These are phyloP conservation scores for Boletus speciosus DNA, from an alignment of 768 basidiomycete species.

Conservation along the genomic window DNA sequence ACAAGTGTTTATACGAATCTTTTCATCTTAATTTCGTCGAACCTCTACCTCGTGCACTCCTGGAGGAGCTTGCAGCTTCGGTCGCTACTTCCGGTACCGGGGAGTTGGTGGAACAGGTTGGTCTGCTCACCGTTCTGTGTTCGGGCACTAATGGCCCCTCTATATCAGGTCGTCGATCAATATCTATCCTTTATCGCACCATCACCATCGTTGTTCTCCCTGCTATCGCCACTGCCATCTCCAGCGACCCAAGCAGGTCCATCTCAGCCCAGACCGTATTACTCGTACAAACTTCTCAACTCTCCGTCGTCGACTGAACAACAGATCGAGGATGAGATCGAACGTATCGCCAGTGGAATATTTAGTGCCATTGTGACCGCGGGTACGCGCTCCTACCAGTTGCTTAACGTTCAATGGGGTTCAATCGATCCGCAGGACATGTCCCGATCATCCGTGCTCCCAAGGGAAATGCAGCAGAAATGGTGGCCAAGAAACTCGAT, in stretches of 20 bases:
- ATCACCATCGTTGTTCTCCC: constrained; percentile 87
- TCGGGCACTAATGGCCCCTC: neutral
- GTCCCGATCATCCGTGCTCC: constrained; percentile 95
- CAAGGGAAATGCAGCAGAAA: constrained; percentile 95
- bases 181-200: constrained; percentile 96
- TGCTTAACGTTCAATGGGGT: neutral
- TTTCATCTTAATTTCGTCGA: constrained; percentile 96
- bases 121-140: constrained; percentile 6
- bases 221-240: constrained; percentile 59
- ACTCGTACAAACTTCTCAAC: constrained; percentile 85
- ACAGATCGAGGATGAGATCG: constrained; percentile 90
- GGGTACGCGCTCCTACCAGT: constrained; percentile 45
- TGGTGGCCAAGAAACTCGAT: constrained; percentile 97
- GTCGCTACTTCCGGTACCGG: constrained; percentile 83
- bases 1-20: constrained; percentile 85
- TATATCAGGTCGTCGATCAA: constrained; percentile 82
- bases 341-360: constrained; percentile 83
- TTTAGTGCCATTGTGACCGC: constrained; percentile 89
- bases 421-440: constrained; percentile 52
- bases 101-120: constrained; percentile 76
- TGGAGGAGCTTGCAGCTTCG: constrained; percentile 90
- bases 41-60: constrained; percentile 77
- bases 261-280: constrained; percentile 37
- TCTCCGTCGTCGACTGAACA: constrained; percentile 87
- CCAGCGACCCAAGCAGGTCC: constrained; percentile 34